Evolutionary conservation across 495 filamentous ascomycete species (phyloP).

Genomic region (Glutinoglossum americanum): DNA sequence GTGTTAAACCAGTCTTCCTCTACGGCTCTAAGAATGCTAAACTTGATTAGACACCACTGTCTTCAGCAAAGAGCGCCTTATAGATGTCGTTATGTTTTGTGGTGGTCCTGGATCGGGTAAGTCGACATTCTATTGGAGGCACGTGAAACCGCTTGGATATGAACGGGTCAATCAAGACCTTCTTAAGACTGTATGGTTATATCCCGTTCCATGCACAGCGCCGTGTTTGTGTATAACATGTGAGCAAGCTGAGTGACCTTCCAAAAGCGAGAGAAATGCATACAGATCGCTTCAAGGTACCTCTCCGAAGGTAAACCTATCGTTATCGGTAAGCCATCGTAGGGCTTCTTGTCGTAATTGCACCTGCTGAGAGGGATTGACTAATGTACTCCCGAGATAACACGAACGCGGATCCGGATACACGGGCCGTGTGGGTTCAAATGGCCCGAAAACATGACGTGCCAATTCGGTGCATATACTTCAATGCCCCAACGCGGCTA

Average conservation of each 20-base stretch:
- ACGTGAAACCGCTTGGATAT: conserved; percentile 61
- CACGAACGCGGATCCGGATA: conserved; percentile 67
- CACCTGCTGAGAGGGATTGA: conserved; percentile 3
- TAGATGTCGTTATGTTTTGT: conserved; percentile 68
- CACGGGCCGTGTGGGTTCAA: conserved; percentile 49
- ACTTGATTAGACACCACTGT: conserved; percentile 1
- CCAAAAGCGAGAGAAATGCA: conserved; percentile 53
- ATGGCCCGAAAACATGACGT: conserved; percentile 47
- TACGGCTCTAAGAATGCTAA: neutral
- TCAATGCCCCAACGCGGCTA: conserved; percentile 46
- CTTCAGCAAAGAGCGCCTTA: conserved; percentile 39
- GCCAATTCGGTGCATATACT: conserved; percentile 70
- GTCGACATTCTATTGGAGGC: conserved; percentile 67
- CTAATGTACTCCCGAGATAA: conserved; percentile 39
- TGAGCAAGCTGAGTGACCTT: conserved; percentile 11
- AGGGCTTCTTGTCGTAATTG: conserved; percentile 1
- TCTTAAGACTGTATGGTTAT: conserved; percentile 46
- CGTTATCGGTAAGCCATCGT: conserved; percentile 42
- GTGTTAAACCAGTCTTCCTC: neutral
- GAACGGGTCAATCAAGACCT: conserved; percentile 77
- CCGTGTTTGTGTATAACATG: conserved; percentile 6
- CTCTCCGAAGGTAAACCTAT: conserved; percentile 45
- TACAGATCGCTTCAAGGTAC: conserved; percentile 47
- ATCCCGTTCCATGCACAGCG: conserved; percentile 4
- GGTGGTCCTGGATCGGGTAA: conserved; percentile 82